Percentiles rank a stretch among this genome's conserved stretches.
These are phyloP conservation scores for Cercospora berteroae DNA, from an alignment of 2,329 filamentous ascomycete species.

Conservation along the genomic window DNA sequence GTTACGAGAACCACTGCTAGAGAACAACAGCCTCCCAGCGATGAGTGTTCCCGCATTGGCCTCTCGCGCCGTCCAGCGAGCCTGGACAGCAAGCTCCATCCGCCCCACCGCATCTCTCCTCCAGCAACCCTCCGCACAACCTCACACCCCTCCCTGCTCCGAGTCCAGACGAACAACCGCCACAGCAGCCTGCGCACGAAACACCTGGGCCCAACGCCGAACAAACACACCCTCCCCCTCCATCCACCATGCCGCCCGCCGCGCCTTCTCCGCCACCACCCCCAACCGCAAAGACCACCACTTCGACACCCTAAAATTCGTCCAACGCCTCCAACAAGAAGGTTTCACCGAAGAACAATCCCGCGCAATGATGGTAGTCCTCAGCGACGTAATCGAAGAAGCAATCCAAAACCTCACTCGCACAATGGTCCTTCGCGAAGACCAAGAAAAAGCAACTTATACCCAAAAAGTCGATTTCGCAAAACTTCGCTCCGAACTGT, in stretches of 20 bases:
- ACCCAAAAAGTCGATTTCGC: conserved; percentile 96
- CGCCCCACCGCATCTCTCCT: conserved; percentile 26
- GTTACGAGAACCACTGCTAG: not conserved
- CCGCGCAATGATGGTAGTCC: conserved; percentile 96
- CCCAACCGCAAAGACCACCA: conserved; percentile 73
- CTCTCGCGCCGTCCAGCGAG: conserved; percentile 39
- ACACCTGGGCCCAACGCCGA: conserved; percentile 21
- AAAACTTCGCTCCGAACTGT: conserved; percentile 89
- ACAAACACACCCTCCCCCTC: conserved; percentile 5
- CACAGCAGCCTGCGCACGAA: conserved; percentile 25
- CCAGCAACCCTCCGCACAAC: conserved; percentile 16
- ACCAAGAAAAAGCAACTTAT: conserved; percentile 74
- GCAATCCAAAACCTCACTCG: conserved; percentile 96
- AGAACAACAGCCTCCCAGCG: not conserved
- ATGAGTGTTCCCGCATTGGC: conserved; percentile 14
- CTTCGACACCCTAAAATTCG: conserved; percentile 97
- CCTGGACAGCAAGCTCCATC: conserved; percentile 37
- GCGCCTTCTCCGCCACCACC: conserved; percentile 66
- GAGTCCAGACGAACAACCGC: conserved; percentile 19
- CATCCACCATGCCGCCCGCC: conserved; percentile 14
- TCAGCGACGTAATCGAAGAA: conserved; percentile 96
- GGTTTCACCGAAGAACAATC: conserved; percentile 95
- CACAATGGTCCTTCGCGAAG: conserved; percentile 96
- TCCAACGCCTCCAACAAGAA: conserved; percentile 82
- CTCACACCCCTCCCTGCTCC: conserved; percentile 1